Base-by-base conservation (phyloP, 805 yeast species). In the Kodamaea hsintzibuensis region DNA sequence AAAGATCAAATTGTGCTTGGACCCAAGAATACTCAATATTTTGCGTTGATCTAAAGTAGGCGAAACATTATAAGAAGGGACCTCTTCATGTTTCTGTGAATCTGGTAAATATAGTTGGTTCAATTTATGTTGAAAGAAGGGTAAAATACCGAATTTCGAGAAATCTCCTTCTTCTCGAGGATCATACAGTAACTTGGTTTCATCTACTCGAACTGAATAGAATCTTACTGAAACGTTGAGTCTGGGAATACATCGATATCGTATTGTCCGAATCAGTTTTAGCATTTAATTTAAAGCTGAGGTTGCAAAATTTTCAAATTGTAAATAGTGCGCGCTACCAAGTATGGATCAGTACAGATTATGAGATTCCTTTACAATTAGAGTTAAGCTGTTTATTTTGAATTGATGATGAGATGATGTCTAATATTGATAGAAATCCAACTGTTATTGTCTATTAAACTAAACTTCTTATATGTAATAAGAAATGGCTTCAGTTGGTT, bases 41-140 rank as follows among this genome's bases (percentile, higher is more conserved):
- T 50, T 53, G 42, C 60, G 52, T 52, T 69, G 72, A 33, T 62
- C 64, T 12, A 42, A 17, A 0, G 64, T 61, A 3, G 71, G 69
- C 0, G 37, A 16, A 7, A 52, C 54, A 50, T 67, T 65, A 13
- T 17, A 30, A 9, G 40, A 49, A 7, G 62, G 60, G 2, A 45
- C 16, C 17, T 17, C 43, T 14, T 47, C 40, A 18, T 17, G 2
- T n/a, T 49, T 30, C 27, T 45, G 17, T 4, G 12, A 3, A 17
- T 19, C n/a, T 51, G 57, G 38, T 43, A 25, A 3, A 58, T 44
- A 10, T 4, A 50, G 43, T 55, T 55, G 25, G 50, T 68, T 65
- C 47, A 64, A 42, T 10, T 53, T 58, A n/a, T 53, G 44, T 46
- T 64, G 69, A 7, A 68, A 47, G 49, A 59, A 65, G 1, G 71